Base-by-base conservation (phyloP, 108 stramenopile genomes). In the Skeletonema potamos region DNA sequence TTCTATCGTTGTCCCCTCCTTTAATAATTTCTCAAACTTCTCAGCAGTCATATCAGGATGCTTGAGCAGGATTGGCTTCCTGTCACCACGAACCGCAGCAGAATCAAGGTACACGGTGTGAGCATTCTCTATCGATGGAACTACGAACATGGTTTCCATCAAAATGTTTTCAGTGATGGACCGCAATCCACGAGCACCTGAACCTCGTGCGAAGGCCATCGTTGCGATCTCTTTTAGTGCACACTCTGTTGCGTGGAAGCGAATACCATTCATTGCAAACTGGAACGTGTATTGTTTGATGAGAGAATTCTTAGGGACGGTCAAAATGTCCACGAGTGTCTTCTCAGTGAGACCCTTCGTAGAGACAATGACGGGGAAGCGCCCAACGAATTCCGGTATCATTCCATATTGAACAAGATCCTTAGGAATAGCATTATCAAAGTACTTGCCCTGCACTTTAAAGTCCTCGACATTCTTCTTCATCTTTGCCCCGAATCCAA, bases 401-500 rank as follows among this genome's bases (percentile, higher is more conserved):
- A 99, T 96, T 7, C 97, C 98, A 67, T 82, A 99, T 32, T 88
- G 83, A 15, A 96, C 89, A 46, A 99, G 83, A 84, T 99, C 98
- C 68, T 90, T 92, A 33, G 98, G 98, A 76, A 96, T 92, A 43
- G 92, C 96, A 61, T 76, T 85, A 58, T 96, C 89, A 68, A 97
- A 96, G 74, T 91, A 93, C 36, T 85, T 86, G 1, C 91, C 94
- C 66, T 94, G 91, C 18, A 94, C 86, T 62, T 89, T 86, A 56
- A 87, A 92, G 70, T 97, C 87, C n/a, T 93, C 83, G 26, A 92
- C 74, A 36, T 94, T 85, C 72, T 89, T 91, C 66, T 91, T 92
- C 84, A 99, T 90, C 63, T 95, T 90, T 10, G 98, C 98, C n/a
- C 96, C 97, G 73, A 99, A 99, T 9, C 98, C 98, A 59, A 99